These are phyloP conservation scores for Pseudonitzschia multistriata DNA, from an alignment of 108 stramenopile genomes.

Conservation along the genomic window DNA sequence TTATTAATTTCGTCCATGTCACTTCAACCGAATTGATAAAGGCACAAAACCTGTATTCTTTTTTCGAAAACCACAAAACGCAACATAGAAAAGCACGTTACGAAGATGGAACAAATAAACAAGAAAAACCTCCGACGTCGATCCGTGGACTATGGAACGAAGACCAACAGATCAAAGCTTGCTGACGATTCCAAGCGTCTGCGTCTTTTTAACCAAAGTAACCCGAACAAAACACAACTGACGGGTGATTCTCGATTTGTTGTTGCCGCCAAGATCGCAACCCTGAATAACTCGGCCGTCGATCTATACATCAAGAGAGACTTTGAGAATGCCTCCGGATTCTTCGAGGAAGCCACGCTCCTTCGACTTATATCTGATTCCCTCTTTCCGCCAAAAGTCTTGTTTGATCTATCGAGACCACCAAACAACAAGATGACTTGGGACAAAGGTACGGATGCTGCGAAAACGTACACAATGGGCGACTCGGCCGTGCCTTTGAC, in stretches of 20 bases:
- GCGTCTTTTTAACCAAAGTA: neutral
- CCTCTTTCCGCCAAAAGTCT: neutral
- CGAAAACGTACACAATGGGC: neutral
- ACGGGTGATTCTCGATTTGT: neutral
- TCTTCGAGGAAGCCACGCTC: slow-evolving; percentile 34
- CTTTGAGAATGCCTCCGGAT: slow-evolving; percentile 20
- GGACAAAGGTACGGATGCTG: no score
- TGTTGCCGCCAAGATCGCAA: slow-evolving; percentile 17
- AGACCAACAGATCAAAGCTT: neutral
- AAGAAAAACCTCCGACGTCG: slow-evolving; percentile 9
- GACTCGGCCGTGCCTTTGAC: neutral
- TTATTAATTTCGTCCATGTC: no score
- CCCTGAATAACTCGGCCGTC: slow-evolving; percentile 31
- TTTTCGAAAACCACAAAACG: no score
- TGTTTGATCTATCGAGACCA: no score
- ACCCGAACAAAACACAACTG: neutral
- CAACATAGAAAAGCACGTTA: no score
- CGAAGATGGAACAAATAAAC: slow-evolving; percentile 1
- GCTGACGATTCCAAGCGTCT: slow-evolving; percentile 1
- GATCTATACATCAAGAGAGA: slow-evolving; percentile 27
- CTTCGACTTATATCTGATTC: slow-evolving; percentile 10
- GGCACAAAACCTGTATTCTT: no score
- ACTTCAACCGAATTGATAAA: no score
- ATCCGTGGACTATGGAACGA: neutral
- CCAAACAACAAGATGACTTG: neutral